Conservation (phyloP, 495 filamentous ascomycete species). For the Penicilliopsis zonata region DNA sequence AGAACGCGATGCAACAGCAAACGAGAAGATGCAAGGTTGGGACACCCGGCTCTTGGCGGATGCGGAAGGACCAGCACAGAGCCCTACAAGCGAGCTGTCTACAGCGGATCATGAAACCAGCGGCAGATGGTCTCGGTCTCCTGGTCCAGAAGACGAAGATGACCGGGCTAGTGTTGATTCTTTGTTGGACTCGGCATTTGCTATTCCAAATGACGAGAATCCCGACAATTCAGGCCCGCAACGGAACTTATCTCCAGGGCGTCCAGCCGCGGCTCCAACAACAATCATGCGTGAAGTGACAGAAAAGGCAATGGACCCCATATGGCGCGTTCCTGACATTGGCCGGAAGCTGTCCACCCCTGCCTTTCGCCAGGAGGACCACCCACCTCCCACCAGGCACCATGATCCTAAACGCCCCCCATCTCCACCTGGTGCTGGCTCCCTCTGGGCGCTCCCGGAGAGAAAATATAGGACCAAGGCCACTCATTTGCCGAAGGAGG, state of each 20-base stretch:
- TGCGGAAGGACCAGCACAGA: no score
- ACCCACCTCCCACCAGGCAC: no score
- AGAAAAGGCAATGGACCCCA: constrained; percentile 11
- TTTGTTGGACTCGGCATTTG: constrained; percentile 11
- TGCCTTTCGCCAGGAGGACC: constrained; percentile 10
- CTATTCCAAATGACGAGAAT: constrained; percentile 4
- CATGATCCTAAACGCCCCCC: constrained; percentile 9
- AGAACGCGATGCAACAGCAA: no score
- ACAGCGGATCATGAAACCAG: no score
- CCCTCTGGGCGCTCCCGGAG: constrained; percentile 27
- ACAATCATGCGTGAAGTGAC: constrained; percentile 2
- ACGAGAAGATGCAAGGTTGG: no score
- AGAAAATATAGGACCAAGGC: no score
- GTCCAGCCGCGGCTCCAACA: constrained; percentile 1
- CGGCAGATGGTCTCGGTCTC: no score
- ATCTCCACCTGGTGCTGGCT: constrained; percentile 27
- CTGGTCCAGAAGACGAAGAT: constrained; percentile 10
- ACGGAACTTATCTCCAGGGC: neutral
- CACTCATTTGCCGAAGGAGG: no score
- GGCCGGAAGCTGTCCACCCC: constrained; percentile 23
- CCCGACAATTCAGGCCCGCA: neutral
- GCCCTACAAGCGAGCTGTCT: no score
- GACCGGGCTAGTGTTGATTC: constrained; percentile 15
- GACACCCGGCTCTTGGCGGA: no score
- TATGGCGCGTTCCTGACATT: constrained; percentile 32